A percentile compares a stretch with the other conserved stretches of the same genome.
phyloP scores from a whole-genome alignment of 768 basidiomycete species.

The Boletellus ananiceps region DNA sequence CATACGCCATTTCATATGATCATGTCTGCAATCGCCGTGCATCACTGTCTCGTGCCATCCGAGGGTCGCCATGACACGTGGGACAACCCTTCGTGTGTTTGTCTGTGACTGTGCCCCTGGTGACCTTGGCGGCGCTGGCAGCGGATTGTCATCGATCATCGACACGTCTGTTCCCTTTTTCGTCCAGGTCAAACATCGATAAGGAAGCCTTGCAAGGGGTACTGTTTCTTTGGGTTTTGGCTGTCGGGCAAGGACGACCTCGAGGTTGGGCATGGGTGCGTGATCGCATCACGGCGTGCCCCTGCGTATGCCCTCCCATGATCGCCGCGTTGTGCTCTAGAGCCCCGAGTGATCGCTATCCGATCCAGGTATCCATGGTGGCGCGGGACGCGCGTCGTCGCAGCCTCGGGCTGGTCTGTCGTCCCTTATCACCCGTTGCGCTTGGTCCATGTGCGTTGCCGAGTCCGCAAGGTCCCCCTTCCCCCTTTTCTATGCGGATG shows the following conservation, averaged over 20 bases:
- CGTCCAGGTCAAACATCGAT: not conserved
- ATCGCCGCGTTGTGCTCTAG: not conserved
- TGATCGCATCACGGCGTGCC: not conserved
- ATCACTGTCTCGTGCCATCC: slow-evolving; percentile 1
- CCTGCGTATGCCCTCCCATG: not conserved
- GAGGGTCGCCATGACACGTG: slow-evolving; percentile 3
- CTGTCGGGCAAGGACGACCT: not conserved
- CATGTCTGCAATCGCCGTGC: not conserved
- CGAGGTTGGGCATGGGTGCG: not conserved
- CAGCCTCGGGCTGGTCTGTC: not conserved
- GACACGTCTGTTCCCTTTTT: not conserved
- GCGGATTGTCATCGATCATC: not conserved
- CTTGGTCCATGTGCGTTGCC: not conserved
- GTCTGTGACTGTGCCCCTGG: not conserved
- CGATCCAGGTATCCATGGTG: not conserved
- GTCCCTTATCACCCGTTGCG: not conserved
- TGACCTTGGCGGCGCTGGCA: not conserved
- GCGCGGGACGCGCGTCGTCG: not conserved
- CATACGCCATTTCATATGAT: not conserved
- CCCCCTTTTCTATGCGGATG: not conserved
- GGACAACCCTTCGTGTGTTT: not conserved
- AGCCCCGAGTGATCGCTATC: not conserved
- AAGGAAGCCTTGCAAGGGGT: not conserved
- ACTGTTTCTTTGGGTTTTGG: not conserved
- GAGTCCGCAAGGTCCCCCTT: not conserved